Evolutionary conservation across 2,329 filamentous ascomycete genomes (phyloP).

Genomic region (Neonectria sp.): DNA sequence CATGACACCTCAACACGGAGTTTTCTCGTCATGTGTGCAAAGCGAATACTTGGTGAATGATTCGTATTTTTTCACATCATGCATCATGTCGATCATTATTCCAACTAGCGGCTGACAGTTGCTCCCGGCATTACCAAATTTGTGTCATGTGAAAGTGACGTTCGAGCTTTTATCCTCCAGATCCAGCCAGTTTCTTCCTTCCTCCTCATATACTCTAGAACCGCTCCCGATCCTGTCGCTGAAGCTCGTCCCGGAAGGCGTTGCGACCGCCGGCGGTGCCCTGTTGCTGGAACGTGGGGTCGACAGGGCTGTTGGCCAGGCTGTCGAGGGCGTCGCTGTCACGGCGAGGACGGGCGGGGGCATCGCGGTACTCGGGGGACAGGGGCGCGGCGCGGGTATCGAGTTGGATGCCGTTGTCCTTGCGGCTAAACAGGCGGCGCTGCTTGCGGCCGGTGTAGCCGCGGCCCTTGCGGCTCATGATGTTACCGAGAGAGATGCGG

Average conservation of each 20-base stretch:
- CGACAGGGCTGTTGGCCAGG: constrained; percentile 63
- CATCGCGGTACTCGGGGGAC: constrained; percentile 54
- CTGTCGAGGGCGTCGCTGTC: constrained; percentile 67
- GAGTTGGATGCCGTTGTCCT: constrained; percentile 62
- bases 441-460: constrained; percentile 61
- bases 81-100: constrained; percentile 43
- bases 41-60: constrained; percentile 32
- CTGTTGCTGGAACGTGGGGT: constrained; percentile 58
- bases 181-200: background rate
- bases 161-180: constrained; percentile 9
- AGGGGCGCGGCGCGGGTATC: constrained; percentile 50
- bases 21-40: background rate
- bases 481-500: constrained; percentile 64
- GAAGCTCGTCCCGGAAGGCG: constrained; percentile 66
- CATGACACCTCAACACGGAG: background rate
- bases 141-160: constrained; percentile 24
- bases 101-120: constrained; percentile 30
- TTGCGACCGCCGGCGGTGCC: constrained; percentile 55
- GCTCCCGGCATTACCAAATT: constrained; percentile 32
- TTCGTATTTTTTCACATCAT: constrained; percentile 45
- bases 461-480: constrained; percentile 63
- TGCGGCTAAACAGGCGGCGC: constrained; percentile 54
- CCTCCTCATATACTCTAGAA: constrained; percentile 30
- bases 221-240: constrained; percentile 61
- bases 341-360: constrained; percentile 48